phyloP scores from a whole-genome alignment of 257 asterid genomes.

The Solanum piurae region DNA sequence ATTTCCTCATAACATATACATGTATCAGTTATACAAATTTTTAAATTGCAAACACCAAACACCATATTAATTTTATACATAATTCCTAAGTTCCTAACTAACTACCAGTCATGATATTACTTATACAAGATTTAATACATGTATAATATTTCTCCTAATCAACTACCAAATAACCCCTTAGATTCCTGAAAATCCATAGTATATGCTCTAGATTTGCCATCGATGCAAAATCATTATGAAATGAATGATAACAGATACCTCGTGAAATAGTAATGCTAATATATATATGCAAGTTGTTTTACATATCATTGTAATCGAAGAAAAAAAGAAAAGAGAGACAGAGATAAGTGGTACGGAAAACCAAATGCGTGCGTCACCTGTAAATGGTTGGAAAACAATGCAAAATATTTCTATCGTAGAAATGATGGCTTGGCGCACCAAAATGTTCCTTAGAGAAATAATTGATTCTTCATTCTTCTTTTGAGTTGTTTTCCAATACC shows the following conservation, averaged over 20 bases:
- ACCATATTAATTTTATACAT: neutral
- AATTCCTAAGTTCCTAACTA: neutral
- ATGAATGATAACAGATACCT: neutral
- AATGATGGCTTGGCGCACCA: conserved; percentile 2
- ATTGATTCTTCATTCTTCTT: neutral
- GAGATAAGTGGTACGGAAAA: neutral
- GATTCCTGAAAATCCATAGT: neutral
- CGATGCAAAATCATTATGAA: neutral
- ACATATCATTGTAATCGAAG: neutral
- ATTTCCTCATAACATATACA: no score
- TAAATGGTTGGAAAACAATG: neutral
- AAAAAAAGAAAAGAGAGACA: neutral
- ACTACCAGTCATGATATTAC: neutral
- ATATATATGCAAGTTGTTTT: neutral
- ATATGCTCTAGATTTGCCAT: neutral
- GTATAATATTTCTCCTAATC: neutral
- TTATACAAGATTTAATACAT: no score
- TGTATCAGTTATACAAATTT: neutral
- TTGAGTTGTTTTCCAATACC: neutral
- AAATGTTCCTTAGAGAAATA: neutral
- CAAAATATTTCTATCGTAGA: neutral
- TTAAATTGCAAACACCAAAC: neutral
- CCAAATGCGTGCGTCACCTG: neutral
- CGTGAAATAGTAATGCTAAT: neutral
- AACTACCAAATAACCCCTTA: neutral